Evolutionary conservation across 257 asterid genomes (phyloP).

Genomic region (Solanum tarapatanum): DNA sequence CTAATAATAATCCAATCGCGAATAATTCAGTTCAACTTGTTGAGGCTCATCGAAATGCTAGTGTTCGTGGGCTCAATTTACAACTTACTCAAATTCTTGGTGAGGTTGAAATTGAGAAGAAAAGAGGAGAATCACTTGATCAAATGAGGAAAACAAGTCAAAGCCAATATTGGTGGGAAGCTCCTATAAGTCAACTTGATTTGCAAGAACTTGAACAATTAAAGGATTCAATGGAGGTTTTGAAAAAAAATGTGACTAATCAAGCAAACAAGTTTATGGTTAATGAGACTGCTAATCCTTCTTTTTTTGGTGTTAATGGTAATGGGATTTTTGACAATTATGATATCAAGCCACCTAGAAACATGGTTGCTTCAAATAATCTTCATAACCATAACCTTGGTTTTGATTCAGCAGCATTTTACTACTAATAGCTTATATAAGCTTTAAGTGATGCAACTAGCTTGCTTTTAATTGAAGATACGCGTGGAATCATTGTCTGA

Average conservation of each 20-base stretch:
- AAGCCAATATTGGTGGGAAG: slow-evolving; percentile 58
- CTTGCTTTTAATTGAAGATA: not conserved
- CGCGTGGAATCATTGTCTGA: not conserved
- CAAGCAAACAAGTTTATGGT: slow-evolving; percentile 25
- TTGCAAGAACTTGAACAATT: slow-evolving; percentile 44
- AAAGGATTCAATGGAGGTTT: slow-evolving; percentile 49
- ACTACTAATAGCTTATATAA: not conserved
- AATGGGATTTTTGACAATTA: slow-evolving; percentile 17
- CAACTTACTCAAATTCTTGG: slow-evolving; percentile 42
- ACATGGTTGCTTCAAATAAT: not conserved
- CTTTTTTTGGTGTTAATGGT: slow-evolving; percentile 5
- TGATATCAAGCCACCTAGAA: slow-evolving; percentile 36
- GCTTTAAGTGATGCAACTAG: not conserved
- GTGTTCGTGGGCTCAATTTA: slow-evolving; percentile 38
- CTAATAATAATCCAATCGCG: not conserved
- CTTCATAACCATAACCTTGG: slow-evolving; percentile 19
- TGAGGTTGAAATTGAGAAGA: slow-evolving; percentile 44
- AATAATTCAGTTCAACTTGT: slow-evolving; percentile 18
- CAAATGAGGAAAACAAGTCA: slow-evolving; percentile 25
- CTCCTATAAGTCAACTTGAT: slow-evolving; percentile 30
- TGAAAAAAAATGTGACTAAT: slow-evolving; percentile 25
- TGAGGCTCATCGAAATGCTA: slow-evolving; percentile 43
- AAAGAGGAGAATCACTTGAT: slow-evolving; percentile 47
- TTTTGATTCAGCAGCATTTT: slow-evolving; percentile 20
- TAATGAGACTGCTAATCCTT: slow-evolving; percentile 1